A percentile compares a stretch with the other conserved stretches of the same genome.
phyloP scores from a whole-genome alignment of 768 basidiomycete genomes.

The Clavaria fumosa region DNA sequence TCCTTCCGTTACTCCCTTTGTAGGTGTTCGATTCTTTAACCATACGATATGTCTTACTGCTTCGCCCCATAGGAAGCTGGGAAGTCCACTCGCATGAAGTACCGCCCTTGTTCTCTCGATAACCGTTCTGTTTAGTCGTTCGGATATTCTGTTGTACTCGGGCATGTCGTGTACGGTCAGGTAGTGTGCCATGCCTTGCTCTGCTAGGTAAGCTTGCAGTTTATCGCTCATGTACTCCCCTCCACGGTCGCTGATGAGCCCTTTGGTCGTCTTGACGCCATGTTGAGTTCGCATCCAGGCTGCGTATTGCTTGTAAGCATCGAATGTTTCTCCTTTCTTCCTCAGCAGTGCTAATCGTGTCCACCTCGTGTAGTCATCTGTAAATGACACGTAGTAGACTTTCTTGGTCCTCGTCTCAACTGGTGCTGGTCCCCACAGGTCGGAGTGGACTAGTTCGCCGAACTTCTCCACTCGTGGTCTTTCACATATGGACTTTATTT shows the following conservation, averaged over 20 bases:
- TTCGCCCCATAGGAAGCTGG: constrained; percentile 21
- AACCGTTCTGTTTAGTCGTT: constrained; percentile 20
- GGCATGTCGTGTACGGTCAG: constrained; percentile 22
- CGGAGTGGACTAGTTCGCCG: constrained; percentile 15
- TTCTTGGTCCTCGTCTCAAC: constrained; percentile 9
- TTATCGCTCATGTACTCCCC: constrained; percentile 20
- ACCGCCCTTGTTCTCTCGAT: constrained; percentile 15
- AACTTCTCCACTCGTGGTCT: constrained; percentile 1
- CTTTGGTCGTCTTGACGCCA: constrained; percentile 11
- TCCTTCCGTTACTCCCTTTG: constrained; percentile 12
- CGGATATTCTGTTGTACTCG: constrained; percentile 23
- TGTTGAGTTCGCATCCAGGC: constrained; percentile 17
- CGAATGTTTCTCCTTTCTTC: constrained; percentile 13
- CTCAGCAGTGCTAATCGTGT: constrained; percentile 10
- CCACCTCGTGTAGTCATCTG: constrained; percentile 14
- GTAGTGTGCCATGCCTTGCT: constrained; percentile 18
- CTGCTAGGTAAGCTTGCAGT: constrained; percentile 14
- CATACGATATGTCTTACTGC: constrained; percentile 18
- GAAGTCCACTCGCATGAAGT: constrained; percentile 14
- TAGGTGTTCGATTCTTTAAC: constrained; percentile 21
- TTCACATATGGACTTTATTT: constrained; percentile 7
- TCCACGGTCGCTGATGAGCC: constrained; percentile 19
- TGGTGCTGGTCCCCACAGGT: constrained; percentile 23
- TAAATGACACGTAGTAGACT: constrained; percentile 18
- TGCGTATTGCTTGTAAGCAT: constrained; percentile 14